Evolutionary conservation across 257 asterid genomes (phyloP).

Genomic region (Hygrophila difformis): DNA sequence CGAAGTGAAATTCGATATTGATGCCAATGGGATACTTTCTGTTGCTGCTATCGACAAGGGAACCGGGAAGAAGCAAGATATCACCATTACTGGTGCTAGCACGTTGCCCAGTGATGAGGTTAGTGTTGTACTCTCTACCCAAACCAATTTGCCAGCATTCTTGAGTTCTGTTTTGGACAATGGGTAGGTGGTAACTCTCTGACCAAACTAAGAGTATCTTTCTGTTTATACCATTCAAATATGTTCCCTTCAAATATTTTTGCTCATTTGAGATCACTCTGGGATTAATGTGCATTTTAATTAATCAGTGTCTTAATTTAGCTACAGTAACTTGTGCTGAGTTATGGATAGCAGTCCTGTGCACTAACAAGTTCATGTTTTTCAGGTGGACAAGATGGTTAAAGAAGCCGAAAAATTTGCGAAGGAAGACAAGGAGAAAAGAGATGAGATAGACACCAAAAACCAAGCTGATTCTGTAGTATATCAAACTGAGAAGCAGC

Average conservation of each 20-base stretch:
- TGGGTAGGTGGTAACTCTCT: no score
- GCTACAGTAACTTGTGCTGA: no score
- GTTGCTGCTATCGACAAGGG: conserved; percentile 93
- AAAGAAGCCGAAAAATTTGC: conserved; percentile 88
- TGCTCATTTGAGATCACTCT: no score
- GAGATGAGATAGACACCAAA: conserved; percentile 95
- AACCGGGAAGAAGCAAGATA: conserved; percentile 94
- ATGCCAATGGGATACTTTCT: conserved; percentile 94
- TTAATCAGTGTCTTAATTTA: no score
- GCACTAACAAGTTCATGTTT: neutral
- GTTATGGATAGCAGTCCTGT: no score
- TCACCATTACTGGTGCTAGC: conserved; percentile 97
- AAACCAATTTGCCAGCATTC: neutral
- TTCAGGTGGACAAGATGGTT: conserved; percentile 92
- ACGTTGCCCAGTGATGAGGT: conserved; percentile 94
- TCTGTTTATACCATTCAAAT: no score
- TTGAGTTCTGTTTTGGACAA: neutral
- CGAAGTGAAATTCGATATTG: conserved; percentile 95
- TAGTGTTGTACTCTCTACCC: neutral
- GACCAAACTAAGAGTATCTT: no score
- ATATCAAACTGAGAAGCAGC: conserved; percentile 95
- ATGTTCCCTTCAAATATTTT: no score
- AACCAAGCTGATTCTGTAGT: conserved; percentile 93
- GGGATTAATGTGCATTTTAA: no score
- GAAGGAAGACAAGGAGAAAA: conserved; percentile 94